These are phyloP conservation scores for Clohesyomyces aquaticus DNA, from an alignment of 495 filamentous ascomycete genomes.

Conservation along the genomic window DNA sequence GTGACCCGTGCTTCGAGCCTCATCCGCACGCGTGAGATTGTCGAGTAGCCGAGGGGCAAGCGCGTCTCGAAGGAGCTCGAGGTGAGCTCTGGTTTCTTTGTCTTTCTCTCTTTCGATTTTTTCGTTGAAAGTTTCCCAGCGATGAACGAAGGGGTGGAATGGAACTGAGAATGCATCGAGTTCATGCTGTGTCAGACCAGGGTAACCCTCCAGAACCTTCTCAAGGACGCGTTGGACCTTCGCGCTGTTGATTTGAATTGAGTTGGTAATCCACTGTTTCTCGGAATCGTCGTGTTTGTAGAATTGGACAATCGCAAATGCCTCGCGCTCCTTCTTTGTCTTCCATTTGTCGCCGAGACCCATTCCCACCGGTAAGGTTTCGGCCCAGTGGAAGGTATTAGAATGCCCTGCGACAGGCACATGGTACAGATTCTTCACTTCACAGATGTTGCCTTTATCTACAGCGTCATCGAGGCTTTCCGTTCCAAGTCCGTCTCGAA, in stretches of 20 bases:
- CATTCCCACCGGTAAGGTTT: no score
- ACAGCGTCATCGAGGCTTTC: no score
- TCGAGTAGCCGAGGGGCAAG: background rate
- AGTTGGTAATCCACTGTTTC: background rate
- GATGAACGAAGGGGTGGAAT: slow-evolving; percentile 66
- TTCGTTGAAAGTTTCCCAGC: slow-evolving; percentile 61
- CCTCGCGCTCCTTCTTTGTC: slow-evolving; percentile 20
- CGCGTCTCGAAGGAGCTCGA: slow-evolving; percentile 29
- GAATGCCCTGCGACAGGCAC: no score
- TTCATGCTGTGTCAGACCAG: slow-evolving; percentile 61
- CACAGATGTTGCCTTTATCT: no score
- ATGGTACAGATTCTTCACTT: no score
- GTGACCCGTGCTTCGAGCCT: slow-evolving; percentile 57
- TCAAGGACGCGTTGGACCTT: slow-evolving; percentile 59
- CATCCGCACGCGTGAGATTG: slow-evolving; percentile 42
- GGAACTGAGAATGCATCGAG: slow-evolving; percentile 59
- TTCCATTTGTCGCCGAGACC: background rate
- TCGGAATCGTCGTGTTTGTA: background rate
- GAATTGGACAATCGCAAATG: slow-evolving; percentile 6
- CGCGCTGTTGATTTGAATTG: slow-evolving; percentile 66
- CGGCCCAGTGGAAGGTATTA: no score
- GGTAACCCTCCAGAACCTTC: slow-evolving; percentile 62
- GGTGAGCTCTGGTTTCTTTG: slow-evolving; percentile 55
- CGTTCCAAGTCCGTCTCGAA: no score
- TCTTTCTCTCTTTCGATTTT: slow-evolving; percentile 18